phyloP scores from a whole-genome alignment of 108 stramenopile species.

The Mayamaea pseudoterrestris region DNA sequence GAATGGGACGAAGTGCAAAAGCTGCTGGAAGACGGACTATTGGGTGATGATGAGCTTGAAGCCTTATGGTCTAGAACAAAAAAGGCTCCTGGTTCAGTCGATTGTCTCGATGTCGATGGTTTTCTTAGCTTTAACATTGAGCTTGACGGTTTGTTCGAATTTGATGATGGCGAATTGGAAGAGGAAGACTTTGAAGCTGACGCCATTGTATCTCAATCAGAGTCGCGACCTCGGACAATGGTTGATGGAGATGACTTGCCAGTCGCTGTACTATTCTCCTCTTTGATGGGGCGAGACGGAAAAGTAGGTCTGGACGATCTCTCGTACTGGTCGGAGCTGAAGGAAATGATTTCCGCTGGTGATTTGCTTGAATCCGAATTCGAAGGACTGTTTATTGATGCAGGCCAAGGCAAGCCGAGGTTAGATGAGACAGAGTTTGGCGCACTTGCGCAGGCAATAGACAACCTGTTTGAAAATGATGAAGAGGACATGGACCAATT shows the following conservation, averaged over 20 bases:
- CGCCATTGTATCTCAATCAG: neutral
- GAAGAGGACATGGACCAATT: conserved; percentile 13
- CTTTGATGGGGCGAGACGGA: conserved; percentile 38
- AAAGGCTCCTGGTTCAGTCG: conserved; percentile 14
- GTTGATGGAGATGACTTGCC: conserved; percentile 46
- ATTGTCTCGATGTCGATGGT: conserved; percentile 34
- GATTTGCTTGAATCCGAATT: conserved; percentile 50
- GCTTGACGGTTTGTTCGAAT: conserved; percentile 65
- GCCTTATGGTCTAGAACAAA: conserved; percentile 40
- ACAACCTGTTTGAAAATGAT: conserved; percentile 65
- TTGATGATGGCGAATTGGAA: conserved; percentile 47
- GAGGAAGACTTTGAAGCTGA: conserved; percentile 24
- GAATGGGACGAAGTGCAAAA: conserved; percentile 63
- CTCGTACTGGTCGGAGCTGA: conserved; percentile 53
- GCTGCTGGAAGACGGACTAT: conserved; percentile 50
- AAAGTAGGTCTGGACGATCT: conserved; percentile 48
- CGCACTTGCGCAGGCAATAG: conserved; percentile 47
- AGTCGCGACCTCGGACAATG: conserved; percentile 14
- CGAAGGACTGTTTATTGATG: conserved; percentile 31
- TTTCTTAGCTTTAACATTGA: conserved; percentile 60
- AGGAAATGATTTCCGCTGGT: conserved; percentile 53
- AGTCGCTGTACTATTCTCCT: conserved; percentile 46
- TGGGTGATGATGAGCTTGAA: conserved; percentile 66
- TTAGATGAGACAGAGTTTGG: conserved; percentile 44
- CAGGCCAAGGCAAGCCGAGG: conserved; percentile 29